Percentiles rank a stretch among this genome's conserved stretches.
Evolutionary conservation across 768 basidiomycete species (phyloP).

Genomic region (Dacryopinax primogenitus): DNA sequence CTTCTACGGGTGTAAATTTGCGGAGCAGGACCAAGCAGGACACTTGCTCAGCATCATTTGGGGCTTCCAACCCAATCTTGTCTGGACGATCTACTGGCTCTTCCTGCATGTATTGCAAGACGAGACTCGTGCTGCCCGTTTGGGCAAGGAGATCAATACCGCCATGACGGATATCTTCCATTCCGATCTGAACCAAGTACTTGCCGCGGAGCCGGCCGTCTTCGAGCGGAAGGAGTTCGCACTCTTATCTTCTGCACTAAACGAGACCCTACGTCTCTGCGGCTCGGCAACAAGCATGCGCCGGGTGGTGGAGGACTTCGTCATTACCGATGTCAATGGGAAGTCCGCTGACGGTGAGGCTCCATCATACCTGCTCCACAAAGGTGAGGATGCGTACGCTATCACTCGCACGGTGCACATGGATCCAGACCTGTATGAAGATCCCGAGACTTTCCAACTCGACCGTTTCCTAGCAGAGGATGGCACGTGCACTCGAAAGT

Average conservation of each 20-base stretch:
- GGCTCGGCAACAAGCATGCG: constrained; percentile 7
- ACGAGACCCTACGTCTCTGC: constrained; percentile 6
- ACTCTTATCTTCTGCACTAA: neutral
- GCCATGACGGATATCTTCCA: neutral
- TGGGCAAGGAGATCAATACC: neutral
- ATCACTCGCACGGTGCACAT: constrained; percentile 6
- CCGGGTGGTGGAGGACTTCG: neutral
- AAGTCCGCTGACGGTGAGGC: neutral
- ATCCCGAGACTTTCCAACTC: neutral
- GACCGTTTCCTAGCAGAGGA: neutral
- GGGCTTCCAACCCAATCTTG: constrained; percentile 4
- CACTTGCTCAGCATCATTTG: constrained; percentile 6
- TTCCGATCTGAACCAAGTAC: neutral
- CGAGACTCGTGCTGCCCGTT: neutral
- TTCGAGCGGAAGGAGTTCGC: constrained; percentile 5
- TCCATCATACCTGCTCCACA: neutral
- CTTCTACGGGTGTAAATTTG: neutral
- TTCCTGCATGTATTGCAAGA: neutral
- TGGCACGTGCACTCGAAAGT: neutral
- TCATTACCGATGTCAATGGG: neutral
- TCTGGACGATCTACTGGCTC: constrained; percentile 6
- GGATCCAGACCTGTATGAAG: neutral
- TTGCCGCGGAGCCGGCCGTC: constrained; percentile 1
- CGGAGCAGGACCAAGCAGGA: neutral
- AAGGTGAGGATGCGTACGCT: constrained; percentile 5